These are phyloP conservation scores for Saccharomyces uvarum DNA, from an alignment of 1,139 yeast genomes.

Conservation along the genomic window DNA sequence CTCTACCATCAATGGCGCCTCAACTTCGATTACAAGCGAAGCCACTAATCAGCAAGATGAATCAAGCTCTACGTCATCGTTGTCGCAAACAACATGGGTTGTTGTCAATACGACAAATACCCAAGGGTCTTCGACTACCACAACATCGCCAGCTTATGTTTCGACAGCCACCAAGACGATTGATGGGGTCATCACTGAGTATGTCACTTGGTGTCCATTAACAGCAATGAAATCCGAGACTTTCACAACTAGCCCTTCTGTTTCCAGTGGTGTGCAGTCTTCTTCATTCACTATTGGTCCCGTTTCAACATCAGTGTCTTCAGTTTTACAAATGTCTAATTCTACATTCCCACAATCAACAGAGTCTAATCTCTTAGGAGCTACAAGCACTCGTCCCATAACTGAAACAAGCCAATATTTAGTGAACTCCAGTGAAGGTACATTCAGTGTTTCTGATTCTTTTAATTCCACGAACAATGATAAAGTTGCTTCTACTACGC, in stretches of 20 bases:
- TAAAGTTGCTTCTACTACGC: neutral
- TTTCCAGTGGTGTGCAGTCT: neutral
- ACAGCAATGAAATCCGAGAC: neutral
- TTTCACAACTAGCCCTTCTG: neutral
- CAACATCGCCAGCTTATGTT: conserved; percentile 16
- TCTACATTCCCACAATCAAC: neutral
- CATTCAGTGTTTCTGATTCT: neutral
- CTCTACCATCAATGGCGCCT: no score
- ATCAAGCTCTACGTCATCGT: neutral
- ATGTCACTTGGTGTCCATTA: conserved; percentile 45
- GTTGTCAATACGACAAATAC: neutral
- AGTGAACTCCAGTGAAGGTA: neutral
- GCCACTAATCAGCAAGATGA: neutral
- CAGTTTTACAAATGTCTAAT: neutral
- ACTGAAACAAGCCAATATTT: neutral
- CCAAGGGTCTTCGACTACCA: conserved; percentile 5
- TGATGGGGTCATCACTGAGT: conserved; percentile 38
- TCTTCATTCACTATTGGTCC: neutral
- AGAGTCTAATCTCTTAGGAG: neutral
- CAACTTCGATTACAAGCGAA: neutral
- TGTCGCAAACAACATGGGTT: neutral
- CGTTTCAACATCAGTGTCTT: neutral
- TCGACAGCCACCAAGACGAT: conserved; percentile 37
- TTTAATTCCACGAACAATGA: neutral
- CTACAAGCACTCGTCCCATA: neutral